Percentiles rank a stretch among this genome's conserved stretches.
These are phyloP conservation scores for Moesziomyces aphidis DNA, from an alignment of 1,284 basidiomycete species.

Conservation along the genomic window DNA sequence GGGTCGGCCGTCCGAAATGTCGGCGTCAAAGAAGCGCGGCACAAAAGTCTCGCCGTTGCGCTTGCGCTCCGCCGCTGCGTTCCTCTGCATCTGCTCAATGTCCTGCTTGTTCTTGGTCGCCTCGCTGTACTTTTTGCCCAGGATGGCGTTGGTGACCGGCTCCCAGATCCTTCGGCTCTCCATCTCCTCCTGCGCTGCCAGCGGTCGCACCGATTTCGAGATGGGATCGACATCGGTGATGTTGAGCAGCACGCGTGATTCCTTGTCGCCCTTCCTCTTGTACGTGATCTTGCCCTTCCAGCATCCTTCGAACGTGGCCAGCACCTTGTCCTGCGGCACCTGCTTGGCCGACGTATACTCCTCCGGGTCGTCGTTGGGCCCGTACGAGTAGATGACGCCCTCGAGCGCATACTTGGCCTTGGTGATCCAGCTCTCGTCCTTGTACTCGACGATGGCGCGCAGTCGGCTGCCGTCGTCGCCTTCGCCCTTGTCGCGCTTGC, in stretches of 20 bases:
- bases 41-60: slow-evolving; percentile 70
- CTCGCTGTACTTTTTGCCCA: slow-evolving; percentile 81
- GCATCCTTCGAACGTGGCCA: slow-evolving; percentile 86
- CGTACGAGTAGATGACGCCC: slow-evolving; percentile 87
- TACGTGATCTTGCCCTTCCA: slow-evolving; percentile 88
- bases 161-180: slow-evolving; percentile 93
- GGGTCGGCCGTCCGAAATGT: slow-evolving; percentile 80
- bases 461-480: slow-evolving; percentile 70
- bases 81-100: slow-evolving; percentile 63
- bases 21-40: slow-evolving; percentile 81
- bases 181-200: slow-evolving; percentile 80
- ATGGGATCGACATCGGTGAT: slow-evolving; percentile 79
- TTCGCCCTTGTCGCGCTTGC: slow-evolving; percentile 70
- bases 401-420: slow-evolving; percentile 87
- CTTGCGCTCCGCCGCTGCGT: slow-evolving; percentile 57
- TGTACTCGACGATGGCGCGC: slow-evolving; percentile 89
- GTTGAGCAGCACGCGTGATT: slow-evolving; percentile 81
- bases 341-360: slow-evolving; percentile 88
- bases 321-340: slow-evolving; percentile 81
- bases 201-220: slow-evolving; percentile 84
- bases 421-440: slow-evolving; percentile 97
- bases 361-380: slow-evolving; percentile 72
- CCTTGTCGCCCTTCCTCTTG: slow-evolving; percentile 77
- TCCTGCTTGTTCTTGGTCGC: slow-evolving; percentile 63
- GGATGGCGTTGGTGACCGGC: slow-evolving; percentile 75